phyloP scores from a whole-genome alignment of 768 basidiomycete species.

The Pleurotus giganteus region DNA sequence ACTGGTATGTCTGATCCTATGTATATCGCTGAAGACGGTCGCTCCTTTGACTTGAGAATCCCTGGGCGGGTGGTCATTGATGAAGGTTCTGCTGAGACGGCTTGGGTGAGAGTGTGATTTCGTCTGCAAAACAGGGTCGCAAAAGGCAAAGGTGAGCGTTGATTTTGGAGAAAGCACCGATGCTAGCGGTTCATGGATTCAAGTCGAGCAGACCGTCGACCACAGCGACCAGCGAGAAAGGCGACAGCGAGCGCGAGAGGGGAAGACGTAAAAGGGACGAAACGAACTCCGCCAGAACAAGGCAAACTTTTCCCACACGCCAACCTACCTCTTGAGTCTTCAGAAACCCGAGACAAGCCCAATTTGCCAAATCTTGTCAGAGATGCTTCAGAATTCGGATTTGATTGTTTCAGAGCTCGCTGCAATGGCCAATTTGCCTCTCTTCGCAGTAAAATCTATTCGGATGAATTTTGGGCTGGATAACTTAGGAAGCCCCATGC shows the following conservation, averaged over 20 bases:
- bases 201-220: constrained; percentile 15
- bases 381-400: too few relatives aligned
- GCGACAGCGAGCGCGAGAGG: constrained; percentile 1
- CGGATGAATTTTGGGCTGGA: neutral
- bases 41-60: constrained; percentile 38
- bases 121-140: too few relatives aligned
- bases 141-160: neutral
- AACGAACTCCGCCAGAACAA: neutral
- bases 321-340: neutral
- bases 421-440: neutral
- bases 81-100: constrained; percentile 5
- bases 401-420: too few relatives aligned
- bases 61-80: constrained; percentile 51
- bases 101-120: too few relatives aligned
- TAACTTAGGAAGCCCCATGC: too few relatives aligned
- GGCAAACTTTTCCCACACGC: neutral
- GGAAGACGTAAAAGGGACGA: neutral
- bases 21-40: constrained; percentile 63
- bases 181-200: constrained; percentile 6
- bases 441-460: neutral
- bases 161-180: neutral
- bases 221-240: constrained; percentile 14
- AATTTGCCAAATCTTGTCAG: too few relatives aligned
- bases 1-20: constrained; percentile 41
- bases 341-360: too few relatives aligned